Percentiles rank a stretch among this genome's conserved stretches.
These are phyloP conservation scores for Nannochloropsis oceanica DNA, from an alignment of 108 stramenopile genomes.

Conservation along the genomic window DNA sequence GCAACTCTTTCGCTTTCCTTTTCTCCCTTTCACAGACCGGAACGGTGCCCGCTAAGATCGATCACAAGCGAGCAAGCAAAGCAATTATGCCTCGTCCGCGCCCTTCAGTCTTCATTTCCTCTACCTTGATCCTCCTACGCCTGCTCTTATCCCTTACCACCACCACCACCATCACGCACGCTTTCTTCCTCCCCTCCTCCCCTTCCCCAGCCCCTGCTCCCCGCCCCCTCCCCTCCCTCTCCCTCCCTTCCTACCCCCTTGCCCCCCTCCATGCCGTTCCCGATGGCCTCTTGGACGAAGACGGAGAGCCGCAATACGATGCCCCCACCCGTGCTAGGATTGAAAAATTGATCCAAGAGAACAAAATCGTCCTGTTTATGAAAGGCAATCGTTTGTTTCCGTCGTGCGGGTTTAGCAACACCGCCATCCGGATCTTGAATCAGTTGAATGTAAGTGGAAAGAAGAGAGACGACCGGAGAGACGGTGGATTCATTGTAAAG, in stretches of 20 bases:
- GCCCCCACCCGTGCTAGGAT: background rate
- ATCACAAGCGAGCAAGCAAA: no score
- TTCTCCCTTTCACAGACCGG: no score
- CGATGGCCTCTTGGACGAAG: background rate
- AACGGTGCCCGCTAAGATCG: no score
- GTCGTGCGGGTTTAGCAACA: conserved; percentile 85
- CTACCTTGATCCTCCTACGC: background rate
- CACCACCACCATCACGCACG: background rate
- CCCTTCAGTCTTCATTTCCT: no score
- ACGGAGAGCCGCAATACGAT: background rate
- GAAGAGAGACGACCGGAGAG: background rate
- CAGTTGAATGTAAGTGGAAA: background rate
- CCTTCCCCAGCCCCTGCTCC: background rate
- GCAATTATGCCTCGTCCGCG: no score
- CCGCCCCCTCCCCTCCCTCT: background rate
- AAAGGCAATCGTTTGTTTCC: conserved; percentile 86
- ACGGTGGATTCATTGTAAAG: no score
- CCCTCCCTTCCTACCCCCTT: background rate
- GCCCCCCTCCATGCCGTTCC: background rate
- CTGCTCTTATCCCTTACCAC: background rate
- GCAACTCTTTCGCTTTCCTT: no score
- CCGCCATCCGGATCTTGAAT: conserved; percentile 72
- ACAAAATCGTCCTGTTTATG: conserved; percentile 86
- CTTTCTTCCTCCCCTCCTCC: background rate
- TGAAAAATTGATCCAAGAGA: background rate